These are phyloP conservation scores for Strobilomyces confusus DNA, from an alignment of 768 basidiomycete genomes.

Conservation along the genomic window DNA sequence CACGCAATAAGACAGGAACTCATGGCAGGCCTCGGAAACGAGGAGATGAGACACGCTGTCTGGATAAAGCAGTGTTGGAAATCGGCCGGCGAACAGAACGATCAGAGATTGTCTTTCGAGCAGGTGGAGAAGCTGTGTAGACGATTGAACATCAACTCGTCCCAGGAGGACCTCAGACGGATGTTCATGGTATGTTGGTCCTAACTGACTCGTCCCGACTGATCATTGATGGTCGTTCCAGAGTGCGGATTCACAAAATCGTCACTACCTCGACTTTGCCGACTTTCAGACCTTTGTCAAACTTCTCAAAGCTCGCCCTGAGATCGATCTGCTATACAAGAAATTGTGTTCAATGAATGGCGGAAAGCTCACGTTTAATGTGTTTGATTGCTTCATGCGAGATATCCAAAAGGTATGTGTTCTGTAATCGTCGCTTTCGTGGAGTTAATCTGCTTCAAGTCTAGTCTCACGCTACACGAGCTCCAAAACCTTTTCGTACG, in stretches of 20 bases:
- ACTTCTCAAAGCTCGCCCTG: conserved; percentile 77
- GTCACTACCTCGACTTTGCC: conserved; percentile 65
- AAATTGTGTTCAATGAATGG: conserved; percentile 30
- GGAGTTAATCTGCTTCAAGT: conserved; percentile 28
- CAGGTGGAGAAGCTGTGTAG: conserved; percentile 71
- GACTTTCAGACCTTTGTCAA: conserved; percentile 84
- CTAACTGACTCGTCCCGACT: neutral
- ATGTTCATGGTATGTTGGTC: conserved; percentile 50
- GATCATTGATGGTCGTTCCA: conserved; percentile 24
- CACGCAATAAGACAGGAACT: conserved; percentile 64
- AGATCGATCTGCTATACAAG: conserved; percentile 65
- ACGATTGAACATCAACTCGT: conserved; percentile 62
- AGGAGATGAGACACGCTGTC: conserved; percentile 58
- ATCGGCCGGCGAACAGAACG: conserved; percentile 56
- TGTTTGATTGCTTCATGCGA: conserved; percentile 51
- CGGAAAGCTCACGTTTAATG: conserved; percentile 34
- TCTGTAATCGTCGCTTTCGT: neutral
- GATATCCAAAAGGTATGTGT: conserved; percentile 45
- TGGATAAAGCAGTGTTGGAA: conserved; percentile 88
- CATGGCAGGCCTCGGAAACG: conserved; percentile 61
- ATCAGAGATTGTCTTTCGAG: conserved; percentile 62
- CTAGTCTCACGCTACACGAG: conserved; percentile 31
- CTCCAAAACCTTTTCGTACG: conserved; percentile 35
- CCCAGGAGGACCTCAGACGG: conserved; percentile 47
- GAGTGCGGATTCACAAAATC: conserved; percentile 58